Conservation (phyloP, 164 flowering plant genomes). For the Tinospora cordifolia region DNA sequence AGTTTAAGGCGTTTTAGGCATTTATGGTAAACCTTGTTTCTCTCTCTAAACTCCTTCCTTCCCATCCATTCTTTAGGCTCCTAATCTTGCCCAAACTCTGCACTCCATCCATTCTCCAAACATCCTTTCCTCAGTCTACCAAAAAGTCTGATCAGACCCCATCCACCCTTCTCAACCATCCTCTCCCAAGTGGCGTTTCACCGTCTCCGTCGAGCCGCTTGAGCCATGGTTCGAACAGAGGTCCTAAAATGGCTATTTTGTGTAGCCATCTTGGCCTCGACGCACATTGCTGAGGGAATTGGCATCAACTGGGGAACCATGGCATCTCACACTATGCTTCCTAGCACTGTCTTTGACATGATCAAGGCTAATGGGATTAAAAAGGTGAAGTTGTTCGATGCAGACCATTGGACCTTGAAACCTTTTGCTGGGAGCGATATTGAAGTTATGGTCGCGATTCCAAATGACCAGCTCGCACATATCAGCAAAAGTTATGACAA, state of each 20-base stretch:
- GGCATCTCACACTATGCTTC: slow-evolving; percentile 47
- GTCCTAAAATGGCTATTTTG: slow-evolving; percentile 20
- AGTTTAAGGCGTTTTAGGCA: neutral
- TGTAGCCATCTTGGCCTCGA: slow-evolving; percentile 9
- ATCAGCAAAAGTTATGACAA: slow-evolving; percentile 28
- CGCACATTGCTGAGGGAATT: slow-evolving; percentile 24
- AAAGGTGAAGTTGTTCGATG: slow-evolving; percentile 83
- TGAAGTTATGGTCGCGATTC: slow-evolving; percentile 84
- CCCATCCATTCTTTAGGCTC: slow-evolving; percentile 1
- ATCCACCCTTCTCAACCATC: neutral
- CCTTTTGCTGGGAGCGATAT: slow-evolving; percentile 57
- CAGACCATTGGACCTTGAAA: slow-evolving; percentile 45
- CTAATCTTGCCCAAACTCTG: neutral
- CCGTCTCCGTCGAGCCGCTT: neutral
- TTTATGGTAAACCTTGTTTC: neutral
- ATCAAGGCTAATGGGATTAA: slow-evolving; percentile 60
- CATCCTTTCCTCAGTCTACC: neutral
- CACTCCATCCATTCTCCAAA: neutral
- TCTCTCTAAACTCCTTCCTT: neutral
- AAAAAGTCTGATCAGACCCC: neutral
- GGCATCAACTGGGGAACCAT: slow-evolving; percentile 89
- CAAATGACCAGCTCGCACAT: slow-evolving; percentile 43
- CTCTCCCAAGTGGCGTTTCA: neutral
- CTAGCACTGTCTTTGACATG: slow-evolving; percentile 49
- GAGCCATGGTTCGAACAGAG: slow-evolving; percentile 20